phyloP scores from a whole-genome alignment of 2,329 filamentous ascomycete genomes.

The Scleromitrula shiraiana region DNA sequence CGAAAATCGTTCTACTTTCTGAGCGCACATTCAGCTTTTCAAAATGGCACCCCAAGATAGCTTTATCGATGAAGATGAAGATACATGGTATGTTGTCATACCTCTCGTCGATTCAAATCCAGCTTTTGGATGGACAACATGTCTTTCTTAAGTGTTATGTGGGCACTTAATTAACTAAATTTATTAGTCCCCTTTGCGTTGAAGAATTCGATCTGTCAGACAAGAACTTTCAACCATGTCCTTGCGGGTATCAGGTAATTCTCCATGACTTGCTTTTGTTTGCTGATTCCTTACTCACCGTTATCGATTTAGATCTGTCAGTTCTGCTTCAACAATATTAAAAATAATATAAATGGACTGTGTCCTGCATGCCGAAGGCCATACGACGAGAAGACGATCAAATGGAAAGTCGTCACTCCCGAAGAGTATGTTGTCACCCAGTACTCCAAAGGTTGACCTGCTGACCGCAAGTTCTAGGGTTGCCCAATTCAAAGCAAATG shows the following conservation, averaged over 20 bases:
- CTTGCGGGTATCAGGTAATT: conserved; percentile 91
- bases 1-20: neutral
- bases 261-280: neutral
- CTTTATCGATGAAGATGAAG: conserved; percentile 65
- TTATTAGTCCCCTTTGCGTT: conserved; percentile 81
- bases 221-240: conserved; percentile 93
- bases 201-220: conserved; percentile 98
- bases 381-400: conserved; percentile 94
- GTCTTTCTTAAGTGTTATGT: too few species aligned
- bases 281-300: conserved; percentile 7
- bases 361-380: conserved; percentile 95
- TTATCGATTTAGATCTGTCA: conserved; percentile 71
- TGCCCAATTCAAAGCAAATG: conserved; percentile 67
- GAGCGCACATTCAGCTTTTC: conserved; percentile 9
- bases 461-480: conserved; percentile 40
- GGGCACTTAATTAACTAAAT: conserved; percentile 21
- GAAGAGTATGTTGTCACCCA: conserved; percentile 76
- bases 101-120: neutral
- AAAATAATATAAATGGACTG: conserved; percentile 93
- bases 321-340: conserved; percentile 99
- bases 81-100: conserved; percentile 49
- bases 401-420: conserved; percentile 89
- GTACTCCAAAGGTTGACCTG: neutral
- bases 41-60: conserved; percentile 60
- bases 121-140: neutral